Evolutionary conservation across 305 asterid genomes (phyloP).

Genomic region (Ruellia speciosa): DNA sequence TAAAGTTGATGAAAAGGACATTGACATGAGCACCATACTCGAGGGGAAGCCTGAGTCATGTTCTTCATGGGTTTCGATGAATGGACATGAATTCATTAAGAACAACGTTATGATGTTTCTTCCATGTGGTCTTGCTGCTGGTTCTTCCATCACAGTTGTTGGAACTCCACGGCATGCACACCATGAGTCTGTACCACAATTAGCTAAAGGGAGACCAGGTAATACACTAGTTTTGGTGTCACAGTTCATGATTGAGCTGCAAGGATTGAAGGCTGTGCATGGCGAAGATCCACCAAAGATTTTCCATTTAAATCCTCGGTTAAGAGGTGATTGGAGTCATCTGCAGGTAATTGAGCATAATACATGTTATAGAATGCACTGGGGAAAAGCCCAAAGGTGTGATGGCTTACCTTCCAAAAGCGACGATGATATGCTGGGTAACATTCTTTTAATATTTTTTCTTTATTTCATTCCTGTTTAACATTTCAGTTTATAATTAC

Average conservation of each 20-base stretch:
- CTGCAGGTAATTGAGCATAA: constrained; percentile 93
- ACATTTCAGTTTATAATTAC: not conserved
- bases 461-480: constrained; percentile 8
- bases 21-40: constrained; percentile 50
- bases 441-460: constrained; percentile 20
- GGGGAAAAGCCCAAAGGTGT: constrained; percentile 92
- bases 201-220: constrained; percentile 39
- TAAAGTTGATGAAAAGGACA: constrained; percentile 47
- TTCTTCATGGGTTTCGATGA: constrained; percentile 74
- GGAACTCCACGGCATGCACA: constrained; percentile 90
- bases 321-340: constrained; percentile 96
- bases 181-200: constrained; percentile 81
- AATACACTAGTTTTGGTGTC: constrained; percentile 70
- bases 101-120: constrained; percentile 60
- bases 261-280: constrained; percentile 84
- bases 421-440: constrained; percentile 84
- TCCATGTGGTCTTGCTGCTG: constrained; percentile 96
- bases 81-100: constrained; percentile 51
- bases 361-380: constrained; percentile 96
- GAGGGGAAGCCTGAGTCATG: constrained; percentile 90
- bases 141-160: constrained; percentile 83
- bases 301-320: constrained; percentile 90
- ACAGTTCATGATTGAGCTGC: constrained; percentile 85
- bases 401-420: constrained; percentile 76
- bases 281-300: constrained; percentile 99